A percentile compares a stretch with the other conserved stretches of the same genome.
These are phyloP conservation scores for Quercus lobata DNA, from an alignment of 331 rosid genomes.

Conservation along the genomic window DNA sequence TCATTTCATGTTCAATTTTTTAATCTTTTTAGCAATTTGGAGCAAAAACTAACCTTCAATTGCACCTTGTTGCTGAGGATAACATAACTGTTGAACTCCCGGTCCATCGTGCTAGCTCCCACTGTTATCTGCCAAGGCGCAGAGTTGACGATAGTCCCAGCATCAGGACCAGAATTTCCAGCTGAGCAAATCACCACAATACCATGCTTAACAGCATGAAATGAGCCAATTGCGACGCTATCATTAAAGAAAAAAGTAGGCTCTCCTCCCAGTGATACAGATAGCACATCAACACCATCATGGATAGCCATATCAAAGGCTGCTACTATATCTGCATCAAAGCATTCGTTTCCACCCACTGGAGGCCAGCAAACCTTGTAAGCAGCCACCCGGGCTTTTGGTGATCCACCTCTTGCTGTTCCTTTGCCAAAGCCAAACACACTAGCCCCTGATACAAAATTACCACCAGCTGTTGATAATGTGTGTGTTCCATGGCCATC, in stretches of 20 bases:
- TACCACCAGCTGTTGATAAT: constrained; percentile 86
- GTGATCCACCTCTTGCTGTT: constrained; percentile 88
- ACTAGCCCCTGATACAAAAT: constrained; percentile 51
- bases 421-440: constrained; percentile 84
- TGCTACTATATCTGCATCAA: constrained; percentile 78
- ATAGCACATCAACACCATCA: constrained; percentile 80
- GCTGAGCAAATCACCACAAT: constrained; percentile 86
- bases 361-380: constrained; percentile 98
- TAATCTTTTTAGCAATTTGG: neutral
- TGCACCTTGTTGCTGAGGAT: constrained; percentile 47
- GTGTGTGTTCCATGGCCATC: constrained; percentile 98
- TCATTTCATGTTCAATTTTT: too few species aligned
- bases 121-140: constrained; percentile 84
- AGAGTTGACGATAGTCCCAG: constrained; percentile 43
- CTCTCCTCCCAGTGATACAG: constrained; percentile 70
- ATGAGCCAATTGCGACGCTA: constrained; percentile 76
- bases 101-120: constrained; percentile 88
- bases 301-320: constrained; percentile 75
- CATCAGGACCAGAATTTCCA: constrained; percentile 73
- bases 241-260: constrained; percentile 45
- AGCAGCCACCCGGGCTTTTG: constrained; percentile 71
- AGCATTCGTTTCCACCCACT: constrained; percentile 43
- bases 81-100: constrained; percentile 62
- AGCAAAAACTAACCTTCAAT: constrained; percentile 39
- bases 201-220: constrained; percentile 73